These are phyloP conservation scores for Septoria linicola DNA, from an alignment of 2,329 filamentous ascomycete species.

Conservation along the genomic window DNA sequence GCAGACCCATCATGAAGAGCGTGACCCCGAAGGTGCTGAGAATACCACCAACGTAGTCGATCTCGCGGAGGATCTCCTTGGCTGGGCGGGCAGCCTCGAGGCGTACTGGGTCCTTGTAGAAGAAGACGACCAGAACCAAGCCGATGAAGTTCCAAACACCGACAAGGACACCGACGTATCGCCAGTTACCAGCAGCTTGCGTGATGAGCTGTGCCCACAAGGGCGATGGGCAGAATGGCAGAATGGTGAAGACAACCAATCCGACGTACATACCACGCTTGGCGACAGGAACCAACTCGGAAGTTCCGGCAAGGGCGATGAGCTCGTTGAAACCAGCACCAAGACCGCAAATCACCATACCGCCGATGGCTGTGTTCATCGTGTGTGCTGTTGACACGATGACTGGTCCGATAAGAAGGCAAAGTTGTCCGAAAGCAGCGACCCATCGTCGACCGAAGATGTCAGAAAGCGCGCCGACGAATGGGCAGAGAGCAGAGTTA, in stretches of 20 bases:
- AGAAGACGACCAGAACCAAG: constrained; percentile 52
- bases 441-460: constrained; percentile 62
- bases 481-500: constrained; percentile 58
- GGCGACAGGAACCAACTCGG: constrained; percentile 65
- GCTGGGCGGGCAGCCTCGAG: constrained; percentile 43
- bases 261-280: constrained; percentile 65
- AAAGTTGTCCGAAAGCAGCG: constrained; percentile 53
- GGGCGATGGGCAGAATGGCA: constrained; percentile 63
- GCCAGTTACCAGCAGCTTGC: constrained; percentile 48
- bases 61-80: constrained; percentile 46
- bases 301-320: constrained; percentile 66
- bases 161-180: constrained; percentile 56
- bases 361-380: constrained; percentile 65
- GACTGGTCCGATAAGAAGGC: constrained; percentile 60
- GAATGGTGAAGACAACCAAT: constrained; percentile 59
- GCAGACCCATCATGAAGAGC: constrained; percentile 51
- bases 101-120: constrained; percentile 54
- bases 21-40: constrained; percentile 53
- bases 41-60: constrained; percentile 55
- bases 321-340: constrained; percentile 69
- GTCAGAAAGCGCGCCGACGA: constrained; percentile 66
- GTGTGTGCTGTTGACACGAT: constrained; percentile 56
- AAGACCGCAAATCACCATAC: constrained; percentile 60
- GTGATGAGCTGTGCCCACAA: constrained; percentile 62
- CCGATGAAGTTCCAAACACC: constrained; percentile 54